Percentiles rank a stretch among this genome's conserved stretches.
Conservation (phyloP, 176 grass and related monocot genomes). For the Triticum monococcum region DNA sequence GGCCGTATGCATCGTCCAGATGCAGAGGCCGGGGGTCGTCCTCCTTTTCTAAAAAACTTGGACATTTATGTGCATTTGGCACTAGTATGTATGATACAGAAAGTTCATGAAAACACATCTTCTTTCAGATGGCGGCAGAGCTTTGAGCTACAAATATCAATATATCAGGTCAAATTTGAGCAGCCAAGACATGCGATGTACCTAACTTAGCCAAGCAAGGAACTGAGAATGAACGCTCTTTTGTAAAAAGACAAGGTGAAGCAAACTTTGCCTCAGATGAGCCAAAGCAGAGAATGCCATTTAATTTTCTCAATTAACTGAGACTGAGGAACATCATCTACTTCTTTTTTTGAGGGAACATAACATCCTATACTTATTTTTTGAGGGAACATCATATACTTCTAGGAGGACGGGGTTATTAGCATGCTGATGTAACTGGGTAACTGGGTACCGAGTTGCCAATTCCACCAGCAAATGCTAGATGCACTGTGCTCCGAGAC, state of each 20-base stretch:
- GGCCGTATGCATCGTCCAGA: too few species aligned
- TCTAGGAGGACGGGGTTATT: background rate
- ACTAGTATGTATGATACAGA: background rate
- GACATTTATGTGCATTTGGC: background rate
- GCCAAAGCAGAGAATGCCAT: too few species aligned
- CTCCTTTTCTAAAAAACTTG: too few species aligned
- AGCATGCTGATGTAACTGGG: background rate
- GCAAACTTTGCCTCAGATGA: too few species aligned
- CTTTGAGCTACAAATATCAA: background rate
- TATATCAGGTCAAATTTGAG: background rate
- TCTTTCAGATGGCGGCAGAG: background rate
- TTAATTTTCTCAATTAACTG: too few species aligned
- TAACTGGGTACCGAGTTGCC: background rate
- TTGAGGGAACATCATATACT: too few species aligned
- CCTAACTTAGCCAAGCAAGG: background rate
- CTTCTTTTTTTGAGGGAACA: too few species aligned
- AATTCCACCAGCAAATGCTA: conserved; percentile 4
- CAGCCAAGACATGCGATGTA: background rate
- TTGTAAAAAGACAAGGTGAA: too few species aligned
- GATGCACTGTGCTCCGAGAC: background rate
- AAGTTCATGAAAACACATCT: background rate
- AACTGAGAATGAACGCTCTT: background rate
- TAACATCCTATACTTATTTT: too few species aligned
- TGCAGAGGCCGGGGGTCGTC: too few species aligned
- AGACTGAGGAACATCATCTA: too few species aligned